These are phyloP conservation scores for Elaeis oleifera DNA, from an alignment of 202 grass and related monocot genomes.

Conservation along the genomic window DNA sequence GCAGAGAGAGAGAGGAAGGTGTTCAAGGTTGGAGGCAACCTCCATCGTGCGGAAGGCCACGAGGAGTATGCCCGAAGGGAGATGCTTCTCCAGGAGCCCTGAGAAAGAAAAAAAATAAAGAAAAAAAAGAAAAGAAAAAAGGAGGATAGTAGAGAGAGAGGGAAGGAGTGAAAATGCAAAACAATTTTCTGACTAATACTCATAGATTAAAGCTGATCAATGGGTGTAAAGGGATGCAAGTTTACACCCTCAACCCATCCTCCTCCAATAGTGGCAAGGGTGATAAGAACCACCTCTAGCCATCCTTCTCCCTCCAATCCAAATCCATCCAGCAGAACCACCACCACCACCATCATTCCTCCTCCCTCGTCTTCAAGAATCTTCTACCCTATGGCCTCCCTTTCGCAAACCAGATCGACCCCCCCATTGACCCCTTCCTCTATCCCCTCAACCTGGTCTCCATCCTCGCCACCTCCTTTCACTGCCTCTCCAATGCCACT, in stretches of 20 bases:
- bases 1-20: too few relatives aligned
- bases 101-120: constrained; percentile 5
- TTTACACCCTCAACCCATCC: constrained; percentile 44
- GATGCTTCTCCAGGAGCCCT: too few relatives aligned
- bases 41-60: too few relatives aligned
- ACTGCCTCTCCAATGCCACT: constrained; percentile 23
- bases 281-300: constrained; percentile 28
- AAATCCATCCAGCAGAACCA: constrained; percentile 43
- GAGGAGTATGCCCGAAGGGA: too few relatives aligned
- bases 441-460: constrained; percentile 48
- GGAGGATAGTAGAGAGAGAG: background rate
- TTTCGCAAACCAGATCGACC: constrained; percentile 7
- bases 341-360: constrained; percentile 24
- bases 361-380: constrained; percentile 34
- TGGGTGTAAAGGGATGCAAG: constrained; percentile 67
- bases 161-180: constrained; percentile 42
- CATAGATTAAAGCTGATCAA: constrained; percentile 87
- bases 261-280: constrained; percentile 24
- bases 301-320: constrained; percentile 40
- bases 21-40: too few relatives aligned
- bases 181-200: constrained; percentile 87
- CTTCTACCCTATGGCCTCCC: constrained; percentile 75
- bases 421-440: constrained; percentile 31
- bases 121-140: constrained; percentile 5
- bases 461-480: constrained; percentile 43